Percentiles rank a stretch among this genome's conserved stretches.
Conservation (phyloP, 257 asterid genomes). For the Craterostigma plantagineum region DNA sequence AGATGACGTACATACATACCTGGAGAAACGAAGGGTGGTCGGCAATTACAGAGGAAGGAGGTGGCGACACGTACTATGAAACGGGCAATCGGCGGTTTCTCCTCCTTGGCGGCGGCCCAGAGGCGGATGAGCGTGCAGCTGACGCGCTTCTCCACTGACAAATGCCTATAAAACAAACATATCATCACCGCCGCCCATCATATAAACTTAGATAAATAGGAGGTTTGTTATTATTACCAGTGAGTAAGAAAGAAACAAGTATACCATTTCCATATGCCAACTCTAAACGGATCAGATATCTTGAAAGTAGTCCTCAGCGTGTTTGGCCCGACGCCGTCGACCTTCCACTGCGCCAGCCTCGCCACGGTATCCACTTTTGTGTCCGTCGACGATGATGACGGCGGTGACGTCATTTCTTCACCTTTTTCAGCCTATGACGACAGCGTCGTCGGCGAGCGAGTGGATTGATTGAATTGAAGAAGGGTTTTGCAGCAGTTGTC, state of each 20-base stretch:
- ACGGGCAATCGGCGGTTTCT: constrained; percentile 77
- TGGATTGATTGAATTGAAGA: no score
- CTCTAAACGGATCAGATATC: constrained; percentile 81
- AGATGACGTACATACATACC: constrained; percentile 16
- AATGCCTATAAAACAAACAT: constrained; percentile 31
- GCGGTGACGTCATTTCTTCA: no score
- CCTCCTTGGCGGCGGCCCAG: no score
- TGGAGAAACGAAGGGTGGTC: constrained; percentile 51
- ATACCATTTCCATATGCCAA: constrained; percentile 96
- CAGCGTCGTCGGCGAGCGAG: no score
- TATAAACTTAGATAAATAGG: no score
- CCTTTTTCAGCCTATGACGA: no score
- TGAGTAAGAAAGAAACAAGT: neutral
- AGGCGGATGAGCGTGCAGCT: no score
- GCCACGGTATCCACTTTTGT: constrained; percentile 77
- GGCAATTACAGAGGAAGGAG: constrained; percentile 42
- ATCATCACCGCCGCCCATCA: neutral
- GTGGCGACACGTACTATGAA: constrained; percentile 57
- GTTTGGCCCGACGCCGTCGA: constrained; percentile 52
- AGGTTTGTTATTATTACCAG: no score
- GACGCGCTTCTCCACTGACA: constrained; percentile 53
- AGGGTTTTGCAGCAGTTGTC: no score
- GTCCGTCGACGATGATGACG: no score
- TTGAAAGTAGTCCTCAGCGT: constrained; percentile 58
- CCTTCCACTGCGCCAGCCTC: constrained; percentile 85